Evolutionary conservation across 441 rosid genomes (phyloP).

Genomic region (Adansonia rubrostipa): DNA sequence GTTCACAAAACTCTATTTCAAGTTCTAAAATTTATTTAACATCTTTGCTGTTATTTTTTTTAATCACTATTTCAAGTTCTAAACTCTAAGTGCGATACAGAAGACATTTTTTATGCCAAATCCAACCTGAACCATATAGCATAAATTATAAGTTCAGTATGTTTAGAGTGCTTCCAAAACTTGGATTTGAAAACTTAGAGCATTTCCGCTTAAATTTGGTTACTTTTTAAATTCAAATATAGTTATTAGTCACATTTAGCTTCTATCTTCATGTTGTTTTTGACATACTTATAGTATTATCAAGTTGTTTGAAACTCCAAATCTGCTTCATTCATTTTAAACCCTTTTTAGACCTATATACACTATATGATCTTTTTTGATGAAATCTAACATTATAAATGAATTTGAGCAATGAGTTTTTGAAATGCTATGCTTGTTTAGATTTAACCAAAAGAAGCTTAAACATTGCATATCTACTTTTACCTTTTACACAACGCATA

Average conservation of each 20-base stretch:
- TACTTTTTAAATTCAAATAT: too few relatives aligned
- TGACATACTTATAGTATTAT: not conserved
- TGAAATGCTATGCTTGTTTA: too few relatives aligned
- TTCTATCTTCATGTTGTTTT: not conserved
- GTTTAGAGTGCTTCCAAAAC: not conserved
- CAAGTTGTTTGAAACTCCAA: not conserved
- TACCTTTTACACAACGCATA: too few relatives aligned
- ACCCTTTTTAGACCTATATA: not conserved
- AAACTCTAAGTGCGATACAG: not conserved
- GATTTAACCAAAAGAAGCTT: too few relatives aligned
- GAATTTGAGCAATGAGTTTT: not conserved
- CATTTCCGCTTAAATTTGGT: not conserved
- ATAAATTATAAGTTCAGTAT: not conserved
- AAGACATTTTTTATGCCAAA: not conserved
- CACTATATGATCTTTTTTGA: not conserved
- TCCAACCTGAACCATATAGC: not conserved
- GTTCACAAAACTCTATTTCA: slow-evolving; percentile 3
- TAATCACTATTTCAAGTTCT: not conserved
- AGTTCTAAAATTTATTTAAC: not conserved
- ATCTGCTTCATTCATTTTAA: not conserved
- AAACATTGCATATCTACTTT: too few relatives aligned
- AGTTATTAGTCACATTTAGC: not conserved
- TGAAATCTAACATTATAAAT: not conserved
- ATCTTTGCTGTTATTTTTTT: not conserved
- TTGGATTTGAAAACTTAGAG: not conserved